These are phyloP conservation scores for Nakazawaea pomicola DNA, from an alignment of 805 yeast genomes.

Conservation along the genomic window DNA sequence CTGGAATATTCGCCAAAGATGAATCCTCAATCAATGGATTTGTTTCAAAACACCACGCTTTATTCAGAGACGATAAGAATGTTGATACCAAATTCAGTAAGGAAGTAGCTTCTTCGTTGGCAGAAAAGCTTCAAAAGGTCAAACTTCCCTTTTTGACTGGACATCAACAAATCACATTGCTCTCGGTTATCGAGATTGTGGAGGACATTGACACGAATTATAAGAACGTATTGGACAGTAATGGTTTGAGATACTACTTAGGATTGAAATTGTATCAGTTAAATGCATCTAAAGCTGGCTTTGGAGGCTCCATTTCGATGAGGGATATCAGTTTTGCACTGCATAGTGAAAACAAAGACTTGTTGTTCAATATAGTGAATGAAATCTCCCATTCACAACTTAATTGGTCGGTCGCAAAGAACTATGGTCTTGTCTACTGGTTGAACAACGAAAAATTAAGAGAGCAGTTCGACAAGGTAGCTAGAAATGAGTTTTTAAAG, in stretches of 20 bases:
- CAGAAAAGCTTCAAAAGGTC: conserved; percentile 55
- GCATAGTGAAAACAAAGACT: conserved; percentile 73
- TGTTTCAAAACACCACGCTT: background rate
- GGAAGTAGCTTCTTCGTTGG: conserved; percentile 41
- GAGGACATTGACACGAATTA: conserved; percentile 44
- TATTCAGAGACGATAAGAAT: conserved; percentile 2
- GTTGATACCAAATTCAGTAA: conserved; percentile 9
- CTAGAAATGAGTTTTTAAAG: conserved; percentile 58
- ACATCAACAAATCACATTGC: conserved; percentile 84
- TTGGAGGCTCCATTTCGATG: conserved; percentile 45
- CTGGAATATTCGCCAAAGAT: background rate
- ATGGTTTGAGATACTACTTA: conserved; percentile 66
- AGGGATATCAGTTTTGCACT: conserved; percentile 87
- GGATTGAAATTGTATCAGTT: conserved; percentile 64
- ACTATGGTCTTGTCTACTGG: conserved; percentile 74
- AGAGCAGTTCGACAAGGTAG: conserved; percentile 60
- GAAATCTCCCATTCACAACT: conserved; percentile 37
- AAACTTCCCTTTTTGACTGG: conserved; percentile 80
- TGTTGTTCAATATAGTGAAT: conserved; percentile 48
- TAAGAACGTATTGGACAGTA: conserved; percentile 44
- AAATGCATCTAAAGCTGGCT: conserved; percentile 26
- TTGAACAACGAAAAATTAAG: conserved; percentile 38
- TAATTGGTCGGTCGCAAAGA: conserved; percentile 56
- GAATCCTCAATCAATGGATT: conserved; percentile 4
- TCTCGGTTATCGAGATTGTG: conserved; percentile 63